Conservation (phyloP, 176 grass and related monocot species). For the Oryza meridionalis region DNA sequence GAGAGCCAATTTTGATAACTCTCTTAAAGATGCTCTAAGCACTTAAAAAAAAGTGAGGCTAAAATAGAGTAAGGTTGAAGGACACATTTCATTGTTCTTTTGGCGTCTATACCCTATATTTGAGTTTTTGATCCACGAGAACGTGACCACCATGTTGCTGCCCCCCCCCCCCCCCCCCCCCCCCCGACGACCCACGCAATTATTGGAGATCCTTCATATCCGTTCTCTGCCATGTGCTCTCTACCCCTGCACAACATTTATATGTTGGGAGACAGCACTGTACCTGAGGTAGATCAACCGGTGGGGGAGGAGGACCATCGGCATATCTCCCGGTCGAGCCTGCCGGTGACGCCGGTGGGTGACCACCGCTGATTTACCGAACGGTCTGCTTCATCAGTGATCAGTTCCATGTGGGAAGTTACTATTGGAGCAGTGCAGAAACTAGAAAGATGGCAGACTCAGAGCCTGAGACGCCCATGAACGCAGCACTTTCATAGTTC, state of each 20-base stretch:
- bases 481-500: neutral
- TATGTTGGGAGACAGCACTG: neutral
- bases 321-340: neutral
- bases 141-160: neutral
- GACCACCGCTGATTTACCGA: neutral
- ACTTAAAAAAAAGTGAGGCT: neutral
- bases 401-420: neutral
- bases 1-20: too few relatives aligned
- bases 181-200: neutral
- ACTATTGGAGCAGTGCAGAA: neutral
- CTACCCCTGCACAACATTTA: neutral
- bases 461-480: conserved; percentile 12
- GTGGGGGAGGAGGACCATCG: neutral
- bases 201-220: neutral
- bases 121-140: neutral
- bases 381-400: neutral
- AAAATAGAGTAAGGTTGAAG: neutral
- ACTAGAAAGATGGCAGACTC: neutral
- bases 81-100: neutral
- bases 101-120: neutral
- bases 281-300: neutral
- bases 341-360: neutral
- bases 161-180: too few relatives aligned
- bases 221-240: neutral
- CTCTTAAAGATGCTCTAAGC: neutral